A percentile compares a stretch with the other conserved stretches of the same genome.
Conservation (phyloP, 2,329 filamentous ascomycete species). For the Neospermospora avenae region DNA sequence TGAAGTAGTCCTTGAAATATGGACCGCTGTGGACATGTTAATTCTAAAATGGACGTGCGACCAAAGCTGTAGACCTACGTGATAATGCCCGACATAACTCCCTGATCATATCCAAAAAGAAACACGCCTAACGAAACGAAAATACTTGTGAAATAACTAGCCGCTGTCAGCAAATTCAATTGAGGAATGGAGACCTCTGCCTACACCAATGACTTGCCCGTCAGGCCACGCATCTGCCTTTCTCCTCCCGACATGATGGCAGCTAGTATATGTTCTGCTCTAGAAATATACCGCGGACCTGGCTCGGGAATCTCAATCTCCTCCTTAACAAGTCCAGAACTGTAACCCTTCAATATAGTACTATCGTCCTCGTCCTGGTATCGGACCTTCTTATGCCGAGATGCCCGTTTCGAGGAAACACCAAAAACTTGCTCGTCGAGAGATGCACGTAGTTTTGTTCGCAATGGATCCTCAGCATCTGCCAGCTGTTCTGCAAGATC, state of each 20-base stretch:
- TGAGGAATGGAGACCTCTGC: slow-evolving; percentile 33
- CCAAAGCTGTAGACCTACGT: slow-evolving; percentile 46
- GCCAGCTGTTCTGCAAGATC: slow-evolving; percentile 90
- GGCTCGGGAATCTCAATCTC: slow-evolving; percentile 79
- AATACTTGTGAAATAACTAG: slow-evolving; percentile 90
- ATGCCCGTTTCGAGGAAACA: slow-evolving; percentile 45
- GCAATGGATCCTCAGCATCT: slow-evolving; percentile 78
- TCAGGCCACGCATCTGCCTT: slow-evolving; percentile 81
- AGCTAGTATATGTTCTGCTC: slow-evolving; percentile 68
- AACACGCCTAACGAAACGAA: slow-evolving; percentile 86
- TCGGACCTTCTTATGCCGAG: slow-evolving; percentile 62
- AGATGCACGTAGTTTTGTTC: slow-evolving; percentile 63
- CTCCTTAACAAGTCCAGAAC: slow-evolving; percentile 56
- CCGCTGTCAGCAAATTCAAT: slow-evolving; percentile 10
- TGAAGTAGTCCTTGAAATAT: slow-evolving; percentile 89
- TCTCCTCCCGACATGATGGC: slow-evolving; percentile 82
- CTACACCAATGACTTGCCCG: slow-evolving; percentile 91
- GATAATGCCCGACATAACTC: slow-evolving; percentile 78
- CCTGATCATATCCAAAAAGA: slow-evolving; percentile 85
- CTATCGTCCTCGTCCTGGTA: slow-evolving; percentile 49
- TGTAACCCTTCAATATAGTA: slow-evolving; percentile 42
- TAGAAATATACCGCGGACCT: slow-evolving; percentile 58
- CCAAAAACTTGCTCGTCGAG: slow-evolving; percentile 60
- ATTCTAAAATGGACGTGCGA: background rate
- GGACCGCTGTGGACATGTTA: slow-evolving; percentile 57